These are phyloP conservation scores for Bonnemaisonia californica DNA, from an alignment of 31 red algal genomes.

Conservation along the genomic window DNA sequence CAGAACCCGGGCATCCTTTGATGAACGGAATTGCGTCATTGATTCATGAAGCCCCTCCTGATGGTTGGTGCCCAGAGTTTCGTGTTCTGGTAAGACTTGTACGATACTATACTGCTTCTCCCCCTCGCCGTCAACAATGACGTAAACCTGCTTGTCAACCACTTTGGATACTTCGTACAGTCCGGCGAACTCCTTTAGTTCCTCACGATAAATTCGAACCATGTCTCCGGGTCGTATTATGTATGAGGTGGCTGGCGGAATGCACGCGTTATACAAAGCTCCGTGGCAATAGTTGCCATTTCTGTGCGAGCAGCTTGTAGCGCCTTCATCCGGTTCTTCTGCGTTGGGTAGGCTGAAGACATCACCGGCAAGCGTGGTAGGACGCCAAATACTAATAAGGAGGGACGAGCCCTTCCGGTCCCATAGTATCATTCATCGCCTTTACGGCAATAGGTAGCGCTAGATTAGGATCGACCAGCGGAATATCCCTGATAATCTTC, in stretches of 20 bases:
- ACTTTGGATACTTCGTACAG: neutral
- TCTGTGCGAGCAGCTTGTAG: neutral
- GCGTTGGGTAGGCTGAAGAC: neutral
- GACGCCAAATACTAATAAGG: constrained; percentile 55
- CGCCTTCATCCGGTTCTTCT: neutral
- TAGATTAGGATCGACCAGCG: constrained; percentile 2
- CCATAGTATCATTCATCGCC: constrained; percentile 53
- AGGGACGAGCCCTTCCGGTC: constrained; percentile 40
- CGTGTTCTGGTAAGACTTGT: neutral
- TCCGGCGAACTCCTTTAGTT: neutral
- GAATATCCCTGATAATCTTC: constrained; percentile 4
- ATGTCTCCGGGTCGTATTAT: neutral
- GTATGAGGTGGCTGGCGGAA: neutral
- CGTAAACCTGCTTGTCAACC: neutral
- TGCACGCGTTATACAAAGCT: neutral
- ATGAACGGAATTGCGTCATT: neutral
- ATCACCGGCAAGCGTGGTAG: constrained; percentile 22
- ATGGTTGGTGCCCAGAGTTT: neutral
- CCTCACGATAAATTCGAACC: neutral
- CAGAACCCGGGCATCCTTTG: neutral
- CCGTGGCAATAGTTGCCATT: neutral
- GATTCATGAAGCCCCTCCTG: neutral
- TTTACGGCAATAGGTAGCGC: constrained; percentile 15
- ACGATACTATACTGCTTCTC: neutral
- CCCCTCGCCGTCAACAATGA: neutral